phyloP scores from a whole-genome alignment of 2,329 filamentous ascomycete genomes.

The Aspergillus japonicus region DNA sequence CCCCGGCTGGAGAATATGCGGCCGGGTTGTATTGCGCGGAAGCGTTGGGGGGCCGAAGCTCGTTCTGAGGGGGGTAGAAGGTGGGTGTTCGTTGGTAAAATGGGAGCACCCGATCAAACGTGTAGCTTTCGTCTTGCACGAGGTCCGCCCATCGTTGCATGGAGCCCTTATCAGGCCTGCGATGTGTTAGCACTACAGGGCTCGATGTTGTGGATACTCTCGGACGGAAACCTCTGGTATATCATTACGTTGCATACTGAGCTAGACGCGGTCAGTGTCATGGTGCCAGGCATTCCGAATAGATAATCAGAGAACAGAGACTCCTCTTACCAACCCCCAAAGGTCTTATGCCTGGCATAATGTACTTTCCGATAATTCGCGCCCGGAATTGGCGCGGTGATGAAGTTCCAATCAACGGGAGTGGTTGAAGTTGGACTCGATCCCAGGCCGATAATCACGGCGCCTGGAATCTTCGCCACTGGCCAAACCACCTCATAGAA shows the following conservation, averaged over 20 bases:
- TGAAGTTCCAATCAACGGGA: slow-evolving; percentile 53
- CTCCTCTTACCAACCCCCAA: slow-evolving; percentile 31
- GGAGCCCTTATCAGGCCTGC: slow-evolving; percentile 26
- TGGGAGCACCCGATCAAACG: slow-evolving; percentile 30
- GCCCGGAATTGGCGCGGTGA: slow-evolving; percentile 47
- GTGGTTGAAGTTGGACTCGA: slow-evolving; percentile 29
- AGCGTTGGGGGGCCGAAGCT: slow-evolving; percentile 18
- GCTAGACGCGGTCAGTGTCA: slow-evolving; percentile 11
- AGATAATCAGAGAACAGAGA: neutral
- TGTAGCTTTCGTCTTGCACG: slow-evolving; percentile 33
- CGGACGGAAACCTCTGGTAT: slow-evolving; percentile 29
- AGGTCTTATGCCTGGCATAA: slow-evolving; percentile 29
- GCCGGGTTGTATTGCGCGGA: slow-evolving; percentile 26
- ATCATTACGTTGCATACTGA: slow-evolving; percentile 36
- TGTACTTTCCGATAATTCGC: slow-evolving; percentile 42
- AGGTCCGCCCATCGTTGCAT: slow-evolving; percentile 35
- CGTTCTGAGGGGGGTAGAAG: slow-evolving; percentile 29
- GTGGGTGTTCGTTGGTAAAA: slow-evolving; percentile 30
- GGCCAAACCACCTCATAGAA: slow-evolving; percentile 56
- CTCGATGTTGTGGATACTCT: neutral
- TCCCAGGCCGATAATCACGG: slow-evolving; percentile 24
- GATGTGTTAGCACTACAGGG: neutral
- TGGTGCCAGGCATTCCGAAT: no score
- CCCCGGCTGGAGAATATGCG: slow-evolving; percentile 31
- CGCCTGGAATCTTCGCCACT: slow-evolving; percentile 47